Base-by-base conservation (phyloP, 768 basidiomycete species). In the Fomitopsis pulvina region DNA sequence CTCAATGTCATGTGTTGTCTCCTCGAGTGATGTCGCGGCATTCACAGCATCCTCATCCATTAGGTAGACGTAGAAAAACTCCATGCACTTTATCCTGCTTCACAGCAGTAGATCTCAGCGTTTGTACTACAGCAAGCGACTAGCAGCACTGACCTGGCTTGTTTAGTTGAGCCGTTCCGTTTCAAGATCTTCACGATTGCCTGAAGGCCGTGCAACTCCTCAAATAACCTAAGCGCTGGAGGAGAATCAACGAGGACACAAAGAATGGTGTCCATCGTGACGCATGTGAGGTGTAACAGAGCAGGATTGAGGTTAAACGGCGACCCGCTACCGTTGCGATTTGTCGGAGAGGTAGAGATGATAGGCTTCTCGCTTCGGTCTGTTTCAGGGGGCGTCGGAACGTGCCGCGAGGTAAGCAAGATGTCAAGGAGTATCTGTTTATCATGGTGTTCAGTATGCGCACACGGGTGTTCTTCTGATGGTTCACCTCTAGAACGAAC, bases 41-140 rank as follows among this genome's bases (percentile, higher is more conserved):
- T 12, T 16, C 18, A 37, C 34, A 14, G 14, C 34, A 37, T 78
- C 80, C 62, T 96, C 93, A 52, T 94, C 93, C 40, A 95, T 73
- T 6, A 97, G 74, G 64, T 97, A 97, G 65, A 94, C 96, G 66
- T 95, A 95, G 14, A 97, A 69, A 59, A 96, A 93, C 63, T 96
- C 94, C 16, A 97, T 73, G 54, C 92, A 95, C 70, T 95, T 95
- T 87, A 96, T 95, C 58, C 93, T 95, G 58, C 29, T 8, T 14
- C 11, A 18, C 22, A 26, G 47, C 50, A 46, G 14, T 11, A 18
- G 39, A 37, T 7, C 26, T 42, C 32, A 44, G 4, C 10, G 18
- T 5, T n/a, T 18, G 4, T 7, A 24, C 27, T 40, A 44, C 3
- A 12, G 24, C 21, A 14, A 18, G n/a, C n/a, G n/a, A n/a, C n/a